phyloP scores from a whole-genome alignment of 352 stramenopile species.

The Pythium grandisporangium region DNA sequence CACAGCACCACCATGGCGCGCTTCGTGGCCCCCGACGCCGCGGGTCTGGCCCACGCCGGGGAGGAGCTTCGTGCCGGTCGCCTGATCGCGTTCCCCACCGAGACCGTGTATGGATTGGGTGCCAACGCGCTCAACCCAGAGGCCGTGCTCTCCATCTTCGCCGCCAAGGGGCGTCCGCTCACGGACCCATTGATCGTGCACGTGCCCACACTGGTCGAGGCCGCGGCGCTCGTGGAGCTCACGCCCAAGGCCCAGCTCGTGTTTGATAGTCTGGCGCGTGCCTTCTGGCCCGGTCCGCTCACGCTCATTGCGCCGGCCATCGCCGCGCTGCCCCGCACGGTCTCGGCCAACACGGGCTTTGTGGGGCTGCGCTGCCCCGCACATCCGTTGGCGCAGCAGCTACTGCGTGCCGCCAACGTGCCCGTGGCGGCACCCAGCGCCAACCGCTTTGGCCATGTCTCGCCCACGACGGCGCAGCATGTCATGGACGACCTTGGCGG shows the following conservation, averaged over 20 bases:
- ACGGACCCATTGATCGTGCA: conserved; percentile 99
- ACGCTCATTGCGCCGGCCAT: conserved; percentile 95
- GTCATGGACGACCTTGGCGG: conserved; percentile 95
- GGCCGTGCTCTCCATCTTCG: conserved; percentile 95
- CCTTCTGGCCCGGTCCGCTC: conserved; percentile 97
- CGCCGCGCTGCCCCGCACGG: conserved; percentile 59
- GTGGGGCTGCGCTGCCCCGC: conserved; percentile 94
- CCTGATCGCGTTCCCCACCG: conserved; percentile 95
- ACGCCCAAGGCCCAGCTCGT: conserved; percentile 37
- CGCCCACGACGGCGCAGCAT: conserved; percentile 92
- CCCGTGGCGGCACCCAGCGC: conserved; percentile 96
- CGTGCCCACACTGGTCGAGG: conserved; percentile 81
- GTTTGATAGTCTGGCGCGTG: conserved; percentile 78
- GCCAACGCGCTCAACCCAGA: conserved; percentile 93
- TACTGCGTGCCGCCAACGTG: conserved; percentile 86
- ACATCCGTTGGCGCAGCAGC: conserved; percentile 86
- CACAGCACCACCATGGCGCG: conserved; percentile 30
- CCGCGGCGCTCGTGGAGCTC: conserved; percentile 86
- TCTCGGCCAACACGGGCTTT: conserved; percentile 94
- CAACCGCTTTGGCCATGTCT: conserved; percentile 99
- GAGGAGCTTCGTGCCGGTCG: conserved; percentile 63
- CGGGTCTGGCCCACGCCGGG: conserved; percentile 39
- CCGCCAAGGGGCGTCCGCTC: conserved; percentile 90
- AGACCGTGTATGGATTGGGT: conserved; percentile 99
- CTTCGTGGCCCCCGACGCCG: conserved; percentile 30